Evolutionary conservation across 192 early-diverging fungal genomes (phyloP), one percentile per base, ranked within the genome.

Genomic region (Backusella luteola): DNA sequence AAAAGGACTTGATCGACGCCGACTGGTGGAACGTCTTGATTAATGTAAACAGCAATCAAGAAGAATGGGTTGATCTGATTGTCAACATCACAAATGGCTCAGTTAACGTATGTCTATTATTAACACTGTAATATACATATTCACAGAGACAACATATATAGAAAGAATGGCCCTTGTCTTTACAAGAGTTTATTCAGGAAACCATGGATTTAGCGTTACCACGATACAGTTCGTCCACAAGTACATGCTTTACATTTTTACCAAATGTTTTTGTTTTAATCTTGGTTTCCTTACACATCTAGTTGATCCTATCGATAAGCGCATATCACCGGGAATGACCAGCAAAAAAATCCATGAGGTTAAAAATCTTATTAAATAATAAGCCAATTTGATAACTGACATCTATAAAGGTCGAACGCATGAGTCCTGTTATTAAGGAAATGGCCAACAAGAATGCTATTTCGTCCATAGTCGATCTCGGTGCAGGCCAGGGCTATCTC

Each of bases 401-500:
- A n/a, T 46, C 29, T 39, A 32, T 67, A 34, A 52, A 76, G 74
- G 76, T 92, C 17, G 88, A 87, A 70, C 78, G 83, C 21, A 77
- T 93, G 73, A 86, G 88, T 9, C 71, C 83, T 3, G 63, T 93
- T 21, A 93, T 94, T 69, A 77, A 86, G 21, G 76, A 84, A 19
- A 66, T 92, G 15, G 87, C 91, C 11, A 71, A 76, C 34, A 75
- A 81, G 6, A 73, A 82, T 23, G n/a, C 72, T 2, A 82, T 90
- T 35, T 77, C 76, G 17, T 81, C 85, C 3, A 85, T 93, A 6
- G 80, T 95, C 39, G 93, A 95, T 79, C 74, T 95, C 12, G 93
- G 93, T 19, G 92, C 92, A 44, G 93, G 93, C 2, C 93, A 95
- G 74, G 93, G 93, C 1, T 95, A 95, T 72, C 77, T 94, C 8